phyloP scores from a whole-genome alignment of 768 basidiomycete species.

The Auricularia sp. region DNA sequence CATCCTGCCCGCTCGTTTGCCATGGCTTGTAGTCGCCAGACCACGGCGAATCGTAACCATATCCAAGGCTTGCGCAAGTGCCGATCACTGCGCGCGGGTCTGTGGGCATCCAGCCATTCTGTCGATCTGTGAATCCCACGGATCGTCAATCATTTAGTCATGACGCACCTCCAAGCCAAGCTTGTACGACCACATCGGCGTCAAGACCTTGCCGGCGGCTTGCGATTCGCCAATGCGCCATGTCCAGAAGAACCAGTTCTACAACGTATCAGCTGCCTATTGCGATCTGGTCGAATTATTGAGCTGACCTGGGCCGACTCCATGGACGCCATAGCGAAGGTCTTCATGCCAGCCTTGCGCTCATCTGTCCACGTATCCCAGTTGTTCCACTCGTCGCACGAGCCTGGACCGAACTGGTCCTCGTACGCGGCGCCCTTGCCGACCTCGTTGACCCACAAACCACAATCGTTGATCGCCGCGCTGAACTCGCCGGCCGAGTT shows the following conservation, averaged over 20 bases:
- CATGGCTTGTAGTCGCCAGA: slow-evolving; percentile 11
- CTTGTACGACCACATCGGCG: slow-evolving; percentile 31
- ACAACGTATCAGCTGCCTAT: slow-evolving; percentile 6
- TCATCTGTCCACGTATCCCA: slow-evolving; percentile 22
- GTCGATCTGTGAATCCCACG: no score
- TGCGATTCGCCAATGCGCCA: slow-evolving; percentile 35
- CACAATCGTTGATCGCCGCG: slow-evolving; percentile 25
- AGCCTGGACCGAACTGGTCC: slow-evolving; percentile 15
- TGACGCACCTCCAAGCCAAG: slow-evolving; percentile 22
- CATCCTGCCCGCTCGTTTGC: slow-evolving; percentile 18
- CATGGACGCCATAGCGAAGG: slow-evolving; percentile 26
- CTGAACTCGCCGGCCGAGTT: slow-evolving; percentile 30
- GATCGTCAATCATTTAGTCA: no score
- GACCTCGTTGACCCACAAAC: slow-evolving; percentile 27
- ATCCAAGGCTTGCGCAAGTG: slow-evolving; percentile 23
- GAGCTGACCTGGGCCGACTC: slow-evolving; percentile 16
- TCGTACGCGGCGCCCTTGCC: slow-evolving; percentile 25
- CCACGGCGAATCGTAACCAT: slow-evolving; percentile 1
- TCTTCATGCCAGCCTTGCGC: slow-evolving; percentile 21
- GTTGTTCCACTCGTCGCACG: slow-evolving; percentile 24
- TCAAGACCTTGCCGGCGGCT: slow-evolving; percentile 17
- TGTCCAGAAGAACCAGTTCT: slow-evolving; percentile 36
- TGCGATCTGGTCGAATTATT: no score
- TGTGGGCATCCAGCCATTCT: slow-evolving; percentile 30
- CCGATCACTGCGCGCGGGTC: slow-evolving; percentile 29